A percentile compares a stretch with the other conserved stretches of the same genome.
phyloP scores from a whole-genome alignment of 768 basidiomycete genomes.

The Fomitopsis pulvina region DNA sequence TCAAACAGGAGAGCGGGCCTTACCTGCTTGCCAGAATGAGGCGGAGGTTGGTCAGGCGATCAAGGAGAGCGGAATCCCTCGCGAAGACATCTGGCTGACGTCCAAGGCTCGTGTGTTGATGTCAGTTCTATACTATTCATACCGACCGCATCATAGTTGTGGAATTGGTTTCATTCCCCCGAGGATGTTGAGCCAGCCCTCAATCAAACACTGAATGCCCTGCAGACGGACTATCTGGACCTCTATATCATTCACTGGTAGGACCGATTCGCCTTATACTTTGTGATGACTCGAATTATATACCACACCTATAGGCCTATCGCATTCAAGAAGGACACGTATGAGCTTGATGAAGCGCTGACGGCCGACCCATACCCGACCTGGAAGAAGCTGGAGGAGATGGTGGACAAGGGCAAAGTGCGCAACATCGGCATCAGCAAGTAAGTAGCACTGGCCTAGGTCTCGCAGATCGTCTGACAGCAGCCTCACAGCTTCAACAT shows the following conservation, averaged over 20 bases:
- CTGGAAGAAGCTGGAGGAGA: conserved; percentile 74
- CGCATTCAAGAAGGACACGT: conserved; percentile 51
- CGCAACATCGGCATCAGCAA: conserved; percentile 84
- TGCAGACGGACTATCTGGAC: conserved; percentile 69
- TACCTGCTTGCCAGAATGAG: conserved; percentile 46
- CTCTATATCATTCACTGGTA: conserved; percentile 80
- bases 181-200: conserved; percentile 63
- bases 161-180: conserved; percentile 71
- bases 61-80: conserved; percentile 49
- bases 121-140: background rate
- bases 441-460: too few species aligned
- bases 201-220: conserved; percentile 54
- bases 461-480: background rate
- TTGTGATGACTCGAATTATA: background rate
- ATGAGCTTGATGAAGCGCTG: conserved; percentile 45
- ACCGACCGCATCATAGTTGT: conserved; percentile 36
- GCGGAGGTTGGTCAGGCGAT: conserved; percentile 61
- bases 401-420: conserved; percentile 71
- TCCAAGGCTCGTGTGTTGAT: conserved; percentile 34
- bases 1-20: background rate
- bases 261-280: conserved; percentile 5
- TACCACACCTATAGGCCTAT: conserved; percentile 44
- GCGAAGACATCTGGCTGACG: conserved; percentile 63
- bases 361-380: conserved; percentile 74
- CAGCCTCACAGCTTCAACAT: conserved; percentile 48